Conservation (phyloP, 1,139 yeast genomes). For the Pichia sp. region DNA sequence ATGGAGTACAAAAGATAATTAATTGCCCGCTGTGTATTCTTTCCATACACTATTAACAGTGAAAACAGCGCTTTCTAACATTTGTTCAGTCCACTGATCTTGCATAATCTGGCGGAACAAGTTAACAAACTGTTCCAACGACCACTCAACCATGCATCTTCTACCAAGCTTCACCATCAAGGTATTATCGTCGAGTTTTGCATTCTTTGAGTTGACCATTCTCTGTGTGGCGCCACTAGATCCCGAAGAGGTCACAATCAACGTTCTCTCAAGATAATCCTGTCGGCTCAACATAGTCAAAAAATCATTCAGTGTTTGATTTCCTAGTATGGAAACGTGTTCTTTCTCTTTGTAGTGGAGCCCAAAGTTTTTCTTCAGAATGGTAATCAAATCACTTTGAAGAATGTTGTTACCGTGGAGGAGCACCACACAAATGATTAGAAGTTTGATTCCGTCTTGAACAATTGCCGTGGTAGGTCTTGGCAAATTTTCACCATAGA, state of each 20-base stretch:
- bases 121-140: slow-evolving; percentile 25
- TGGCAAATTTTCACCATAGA: slow-evolving; percentile 15
- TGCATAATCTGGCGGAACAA: slow-evolving; percentile 27
- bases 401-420: slow-evolving; percentile 29
- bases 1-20: too few species aligned
- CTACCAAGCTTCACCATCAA: slow-evolving; percentile 32
- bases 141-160: slow-evolving; percentile 29
- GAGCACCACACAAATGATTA: slow-evolving; percentile 27
- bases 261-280: slow-evolving; percentile 23
- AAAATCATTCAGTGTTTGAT: slow-evolving; percentile 22
- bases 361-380: slow-evolving; percentile 24
- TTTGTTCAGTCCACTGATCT: slow-evolving; percentile 24
- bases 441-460: slow-evolving; percentile 27
- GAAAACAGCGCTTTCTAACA: slow-evolving; percentile 20
- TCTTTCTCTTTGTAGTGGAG: slow-evolving; percentile 19
- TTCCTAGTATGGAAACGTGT: slow-evolving; percentile 15
- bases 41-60: slow-evolving; percentile 20
- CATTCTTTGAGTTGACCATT: slow-evolving; percentile 7
- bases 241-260: slow-evolving; percentile 2
- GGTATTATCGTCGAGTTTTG: slow-evolving; percentile 25
- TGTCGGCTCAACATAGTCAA: slow-evolving; percentile 25
- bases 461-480: slow-evolving; percentile 22
- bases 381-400: slow-evolving; percentile 27
- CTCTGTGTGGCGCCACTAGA: neutral
- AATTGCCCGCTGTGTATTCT: neutral